Base-by-base conservation (phyloP, 1,284 basidiomycete genomes). In the Ustilago curta region DNA sequence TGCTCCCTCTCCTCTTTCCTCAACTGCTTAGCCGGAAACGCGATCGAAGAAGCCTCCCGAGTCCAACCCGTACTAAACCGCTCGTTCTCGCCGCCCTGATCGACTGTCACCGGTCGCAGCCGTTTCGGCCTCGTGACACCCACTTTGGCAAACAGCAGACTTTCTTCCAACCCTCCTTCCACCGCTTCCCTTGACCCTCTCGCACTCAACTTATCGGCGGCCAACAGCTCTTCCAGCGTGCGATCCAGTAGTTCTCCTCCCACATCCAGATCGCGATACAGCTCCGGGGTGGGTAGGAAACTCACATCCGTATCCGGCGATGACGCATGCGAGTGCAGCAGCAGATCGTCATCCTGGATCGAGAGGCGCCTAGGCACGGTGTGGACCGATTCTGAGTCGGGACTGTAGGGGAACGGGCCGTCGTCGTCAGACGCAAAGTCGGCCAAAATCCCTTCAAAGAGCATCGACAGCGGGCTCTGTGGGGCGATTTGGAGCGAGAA, bases 401-500 rank as follows among this genome's bases (percentile, higher is more conserved):
- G 49, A 14, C 49, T 50, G 49, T 50, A 50, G 12, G 49, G 49
- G 16, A 50, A 50, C 5, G 47, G 47, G n/a, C 21, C 11, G 4
- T 23, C 42, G 4, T 29, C 40, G 21, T 51, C 35, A 8, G 29
- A 21, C 14, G 14, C 16, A 8, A 37, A 51, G 35, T 70, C 62
- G 21, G 68, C 68, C 3, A 70, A 8, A 18, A 70, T 58, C 12
- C 57, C 68, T 19, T 70, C 68, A n/a, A 53, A 70, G 16, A 70
- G 50, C 68, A 70, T 70, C 18, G 61, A 54, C 0, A 70, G 49
- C 4, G 68, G 68, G 21, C 57, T 48, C 9, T 49, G 47, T n/a
- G 43, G 42, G n/a, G 42, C 42, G 19, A 23, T 19, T 43, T 56
- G 44, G 39, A 54, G 23, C 9, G 23, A n/a, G 44, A 39, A 23